Base-by-base conservation (phyloP, 176 grass and related monocot species). In the Canna indica region DNA sequence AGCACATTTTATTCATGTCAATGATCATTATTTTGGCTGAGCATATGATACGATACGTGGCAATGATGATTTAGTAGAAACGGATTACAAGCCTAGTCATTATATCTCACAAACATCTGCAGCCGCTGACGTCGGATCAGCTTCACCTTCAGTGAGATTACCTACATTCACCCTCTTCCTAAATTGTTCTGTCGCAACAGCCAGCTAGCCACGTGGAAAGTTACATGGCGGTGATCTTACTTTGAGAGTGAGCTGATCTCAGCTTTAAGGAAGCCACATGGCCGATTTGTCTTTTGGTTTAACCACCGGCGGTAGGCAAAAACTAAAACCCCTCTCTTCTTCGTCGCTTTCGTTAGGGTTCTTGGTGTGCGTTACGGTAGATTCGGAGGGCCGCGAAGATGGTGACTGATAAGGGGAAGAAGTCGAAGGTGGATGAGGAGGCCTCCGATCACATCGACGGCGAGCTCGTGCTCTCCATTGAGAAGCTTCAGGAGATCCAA, bases 401-500 rank as follows among this genome's bases (percentile, higher is more conserved):
- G 71, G n/a, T 73, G 71, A 35, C 20, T 11, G 71, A 59, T 35
- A 73, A 73, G 54, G 71, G 71, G 71, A 73, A 73, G 71, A 73
- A 73, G 53, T 57, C 71, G 33, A 73, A 59, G 71, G 11, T 73
- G 53, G 71, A 39, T 20, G 70, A 73, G 71, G 53, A 58, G 35
- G 35, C 52, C 33, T 28, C 71, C n/a, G 71, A 73, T 42, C 35
- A 59, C 24, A 60, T 59, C 36, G 71, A 61, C 53, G 53, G 35
- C 71, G 71, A 73, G 71, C 53, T 60, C 36, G 53, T 73, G 13
- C 53, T 60, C 14, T 73, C 71, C 30, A 73, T 73, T 18, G 71
- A 60, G 71, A 60, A 60, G 71, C 71, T 73, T 5, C 71, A 73
- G 71, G 71, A 60, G 71, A 73, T 73, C 36, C 71, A 73, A 35